Evolutionary conservation across 305 asterid species (phyloP).

Genomic region (Euphrasia arctica): DNA sequence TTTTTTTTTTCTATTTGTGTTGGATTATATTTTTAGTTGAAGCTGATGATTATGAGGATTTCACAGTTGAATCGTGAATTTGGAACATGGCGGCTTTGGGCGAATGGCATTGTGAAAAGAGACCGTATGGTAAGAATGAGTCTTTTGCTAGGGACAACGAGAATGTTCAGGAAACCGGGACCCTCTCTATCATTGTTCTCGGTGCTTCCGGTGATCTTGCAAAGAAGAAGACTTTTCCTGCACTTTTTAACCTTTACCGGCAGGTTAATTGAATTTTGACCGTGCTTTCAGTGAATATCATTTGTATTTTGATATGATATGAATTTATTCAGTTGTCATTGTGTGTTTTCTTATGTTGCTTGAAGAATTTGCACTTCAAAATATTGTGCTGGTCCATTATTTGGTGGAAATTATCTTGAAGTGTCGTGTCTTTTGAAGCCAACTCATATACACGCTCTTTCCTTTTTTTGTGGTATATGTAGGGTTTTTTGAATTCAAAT

Average conservation of each 20-base stretch:
- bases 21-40: not conserved
- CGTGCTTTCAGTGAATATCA: not conserved
- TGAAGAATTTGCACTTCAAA: not conserved
- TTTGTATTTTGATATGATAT: not conserved
- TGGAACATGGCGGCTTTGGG: conserved; percentile 44
- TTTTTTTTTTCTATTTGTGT: not conserved
- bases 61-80: conserved; percentile 32
- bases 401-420: not conserved
- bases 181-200: conserved; percentile 81
- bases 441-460: not conserved
- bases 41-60: not conserved
- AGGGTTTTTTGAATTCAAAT: conserved; percentile 69
- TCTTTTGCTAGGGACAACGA: conserved; percentile 46
- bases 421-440: not conserved
- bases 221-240: conserved; percentile 97
- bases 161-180: conserved; percentile 62
- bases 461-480: not conserved
- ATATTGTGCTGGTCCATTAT: not conserved
- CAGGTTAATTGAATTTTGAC: conserved; percentile 47
- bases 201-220: conserved; percentile 99
- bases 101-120: conserved; percentile 67
- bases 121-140: conserved; percentile 44
- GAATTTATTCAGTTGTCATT: not conserved
- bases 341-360: not conserved
- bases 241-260: conserved; percentile 84